Evolutionary conservation across 2,329 filamentous ascomycete genomes (phyloP), one percentile per base, ranked within the genome.

Genomic region (Epichloe uncinata): DNA sequence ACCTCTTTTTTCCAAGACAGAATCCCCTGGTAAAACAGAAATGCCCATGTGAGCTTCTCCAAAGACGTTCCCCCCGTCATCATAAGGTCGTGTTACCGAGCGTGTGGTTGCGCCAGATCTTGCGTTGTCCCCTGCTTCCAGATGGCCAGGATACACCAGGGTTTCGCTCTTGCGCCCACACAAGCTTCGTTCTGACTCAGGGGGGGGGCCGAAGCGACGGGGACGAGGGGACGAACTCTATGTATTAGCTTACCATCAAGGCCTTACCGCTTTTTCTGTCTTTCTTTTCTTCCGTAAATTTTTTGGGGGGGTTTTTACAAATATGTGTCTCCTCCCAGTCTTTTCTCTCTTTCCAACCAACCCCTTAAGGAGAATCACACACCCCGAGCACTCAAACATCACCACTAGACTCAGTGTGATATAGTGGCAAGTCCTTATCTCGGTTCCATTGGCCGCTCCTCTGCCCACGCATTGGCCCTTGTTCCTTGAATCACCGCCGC

Each of bases 51-150:
- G 26, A 30, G 9, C 26, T 30, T 30, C 26, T 30, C 26, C 26
- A 6, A 30, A 30, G 36, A 16, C 15, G 13, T 38, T 38, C 3
- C 36, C 36, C 12, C 11, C 22, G n/a, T 34, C 20, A 9, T 44
- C 26, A n/a, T 8, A 9, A 36, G 30, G 43, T 49, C 47, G 34
- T 43, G 30, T 43, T 49, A 49, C 47, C 47, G 47, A 43, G 26
- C 13, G 33, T 37, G 15, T 30, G 47, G 47, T 43, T 44, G 30
- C 18, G 18, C 40, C 47, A 37, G 47, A 49, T 49, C 30, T 41
- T 41, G 16, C 26, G 1, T 41, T 49, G 15, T 30, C 47, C 37
- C 30, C 8, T 35, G 40, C 26, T 16, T 30, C 26, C 26, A 30
- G 26, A 30, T 9, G 26, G 26, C 26, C 26, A 30, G 38, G 38